Evolutionary conservation across 305 asterid species (phyloP).

Genomic region (Fraxinus angustifolia): DNA sequence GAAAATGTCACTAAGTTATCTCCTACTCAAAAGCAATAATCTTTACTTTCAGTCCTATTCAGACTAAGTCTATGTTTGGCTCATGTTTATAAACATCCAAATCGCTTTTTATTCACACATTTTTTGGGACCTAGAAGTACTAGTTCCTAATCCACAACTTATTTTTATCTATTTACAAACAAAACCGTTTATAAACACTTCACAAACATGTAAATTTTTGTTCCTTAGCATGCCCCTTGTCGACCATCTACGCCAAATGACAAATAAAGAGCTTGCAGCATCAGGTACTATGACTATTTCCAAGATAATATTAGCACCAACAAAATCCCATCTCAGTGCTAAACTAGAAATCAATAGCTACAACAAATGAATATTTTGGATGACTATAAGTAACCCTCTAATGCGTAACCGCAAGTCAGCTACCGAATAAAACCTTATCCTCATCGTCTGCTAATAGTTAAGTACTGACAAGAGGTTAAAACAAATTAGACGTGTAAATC

Average conservation of each 20-base stretch:
- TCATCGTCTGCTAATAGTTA: neutral
- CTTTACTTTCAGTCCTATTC: neutral
- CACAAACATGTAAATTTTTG: neutral
- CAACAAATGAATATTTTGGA: neutral
- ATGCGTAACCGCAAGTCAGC: neutral
- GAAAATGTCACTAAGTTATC: neutral
- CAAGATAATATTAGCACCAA: neutral
- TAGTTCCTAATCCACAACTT: neutral
- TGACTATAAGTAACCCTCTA: neutral
- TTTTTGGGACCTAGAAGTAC: neutral
- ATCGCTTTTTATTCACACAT: neutral
- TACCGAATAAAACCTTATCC: neutral
- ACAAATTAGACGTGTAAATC: neutral
- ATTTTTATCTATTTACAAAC: neutral
- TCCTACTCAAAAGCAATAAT: neutral
- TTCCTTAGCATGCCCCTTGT: neutral
- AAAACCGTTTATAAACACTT: neutral
- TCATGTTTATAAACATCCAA: neutral
- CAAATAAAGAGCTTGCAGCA: neutral
- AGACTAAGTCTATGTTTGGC: neutral
- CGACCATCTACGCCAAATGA: neutral
- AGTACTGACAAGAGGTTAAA: neutral
- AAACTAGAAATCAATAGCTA: neutral
- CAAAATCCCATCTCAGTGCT: neutral
- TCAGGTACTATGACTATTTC: neutral